Base-by-base conservation (phyloP, 306 rosid species). In the Cucurbita ficifolia region DNA sequence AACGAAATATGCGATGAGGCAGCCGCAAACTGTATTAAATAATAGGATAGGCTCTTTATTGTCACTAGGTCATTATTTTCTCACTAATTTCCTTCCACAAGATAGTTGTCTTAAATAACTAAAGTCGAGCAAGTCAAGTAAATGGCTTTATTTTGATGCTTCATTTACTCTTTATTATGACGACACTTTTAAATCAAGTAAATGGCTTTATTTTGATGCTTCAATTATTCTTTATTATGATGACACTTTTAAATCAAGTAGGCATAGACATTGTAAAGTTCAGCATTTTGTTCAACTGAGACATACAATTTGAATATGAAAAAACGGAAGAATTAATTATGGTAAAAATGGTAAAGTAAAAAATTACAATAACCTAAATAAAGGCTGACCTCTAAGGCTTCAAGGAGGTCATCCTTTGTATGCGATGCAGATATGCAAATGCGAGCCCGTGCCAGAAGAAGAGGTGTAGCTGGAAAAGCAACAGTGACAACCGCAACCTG, bases 361-460 rank as follows among this genome's bases (percentile, higher is more conserved):
- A 62, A 38, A 6, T 39, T 51, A n/a, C 35, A 38, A 29, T 8
- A n/a, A 61, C 24, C 13, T 10, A 33, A 33, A 49, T 43, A 70
- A 73, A 52, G 38, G 57, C 39, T 54, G 76, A 92, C 98, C 90
- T 88, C 87, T 80, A 90, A 86, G 78, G 96, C 96, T 75, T 84
- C 81, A 49, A 81, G 49, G 67, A 92, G 91, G 83, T 92, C 98
- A 82, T 88, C 96, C 84, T 55, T 92, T 38, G 96, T 80, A 84
- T 92, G 98, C 4, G 98, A 83, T 14, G 96, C 98, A 19, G 98
- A 92, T 79, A 92, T 87, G 86, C 96, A 92, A 73, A 92, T 90
- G 21, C 96, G 96, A 49, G 91, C 96, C 83, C 98, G 86, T 24
- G 98, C 96, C 81, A 90, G 73, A 55, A 92, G 85, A 57, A 90